These are phyloP conservation scores for Trichoderma sp. DNA, from an alignment of 2,329 filamentous ascomycete genomes.

Conservation along the genomic window DNA sequence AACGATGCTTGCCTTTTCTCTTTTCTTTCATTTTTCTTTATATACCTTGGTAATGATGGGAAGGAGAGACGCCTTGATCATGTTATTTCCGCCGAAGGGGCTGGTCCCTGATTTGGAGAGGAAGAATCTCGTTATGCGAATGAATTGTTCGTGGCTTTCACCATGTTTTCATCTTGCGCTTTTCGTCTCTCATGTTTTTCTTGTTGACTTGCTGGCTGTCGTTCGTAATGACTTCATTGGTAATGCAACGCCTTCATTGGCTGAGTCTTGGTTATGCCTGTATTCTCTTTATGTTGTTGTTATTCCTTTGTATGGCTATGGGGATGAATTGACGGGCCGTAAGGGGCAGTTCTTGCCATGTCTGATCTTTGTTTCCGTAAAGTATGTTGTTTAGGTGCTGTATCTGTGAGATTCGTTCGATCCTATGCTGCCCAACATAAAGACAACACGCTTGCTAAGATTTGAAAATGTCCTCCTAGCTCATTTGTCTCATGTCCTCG, in stretches of 20 bases:
- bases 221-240: conserved; percentile 26
- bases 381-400: background rate
- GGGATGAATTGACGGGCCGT: conserved; percentile 14
- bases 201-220: conserved; percentile 1
- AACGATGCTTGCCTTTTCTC: conserved; percentile 24
- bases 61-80: conserved; percentile 27
- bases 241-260: conserved; percentile 16
- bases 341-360: background rate
- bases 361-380: background rate
- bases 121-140: conserved; percentile 26
- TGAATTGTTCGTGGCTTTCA: conserved; percentile 32
- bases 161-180: background rate
- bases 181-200: conserved; percentile 29
- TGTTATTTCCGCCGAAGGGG: conserved; percentile 23
- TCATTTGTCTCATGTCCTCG: too few species aligned
- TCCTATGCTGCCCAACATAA: too few species aligned
- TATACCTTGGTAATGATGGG: conserved; percentile 33
- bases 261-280: conserved; percentile 2
- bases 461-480: too few species aligned
- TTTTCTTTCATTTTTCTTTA: conserved; percentile 22
- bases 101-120: conserved; percentile 28
- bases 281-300: background rate
- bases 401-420: too few species aligned
- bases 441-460: too few species aligned
- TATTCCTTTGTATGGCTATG: background rate